phyloP scores from a whole-genome alignment of 2,329 filamentous ascomycete species.

The Cordyceps tenuipes region DNA sequence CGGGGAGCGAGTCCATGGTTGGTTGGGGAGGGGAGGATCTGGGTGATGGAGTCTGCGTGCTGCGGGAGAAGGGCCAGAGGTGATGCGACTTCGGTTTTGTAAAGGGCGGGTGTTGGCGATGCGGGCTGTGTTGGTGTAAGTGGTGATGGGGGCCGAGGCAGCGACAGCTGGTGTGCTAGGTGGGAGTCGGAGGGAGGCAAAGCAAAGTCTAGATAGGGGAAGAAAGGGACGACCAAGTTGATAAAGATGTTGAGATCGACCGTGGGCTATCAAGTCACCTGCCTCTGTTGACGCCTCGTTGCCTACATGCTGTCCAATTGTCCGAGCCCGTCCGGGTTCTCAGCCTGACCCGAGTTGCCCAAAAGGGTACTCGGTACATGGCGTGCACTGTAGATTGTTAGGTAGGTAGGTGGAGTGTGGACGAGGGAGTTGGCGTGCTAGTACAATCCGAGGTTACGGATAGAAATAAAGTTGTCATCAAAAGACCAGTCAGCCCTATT shows the following conservation, averaged over 20 bases:
- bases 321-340: background rate
- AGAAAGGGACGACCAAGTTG: background rate
- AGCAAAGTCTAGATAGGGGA: background rate
- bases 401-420: too few relatives aligned
- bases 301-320: background rate
- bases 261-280: background rate
- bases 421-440: too few relatives aligned
- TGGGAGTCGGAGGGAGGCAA: background rate
- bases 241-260: background rate
- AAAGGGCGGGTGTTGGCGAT: background rate
- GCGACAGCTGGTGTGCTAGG: too few relatives aligned
- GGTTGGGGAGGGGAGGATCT: background rate
- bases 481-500: too few relatives aligned
- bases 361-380: background rate
- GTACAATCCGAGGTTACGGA: too few relatives aligned
- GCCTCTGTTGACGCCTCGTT: background rate
- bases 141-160: background rate
- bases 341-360: background rate
- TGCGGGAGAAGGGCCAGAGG: too few relatives aligned
- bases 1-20: constrained; percentile 24
- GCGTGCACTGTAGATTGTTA: too few relatives aligned
- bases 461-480: too few relatives aligned
- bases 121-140: background rate
- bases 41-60: too few relatives aligned
- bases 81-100: background rate